phyloP scores from a whole-genome alignment of 2,329 filamentous ascomycete genomes.

The Neonectria ditissima region DNA sequence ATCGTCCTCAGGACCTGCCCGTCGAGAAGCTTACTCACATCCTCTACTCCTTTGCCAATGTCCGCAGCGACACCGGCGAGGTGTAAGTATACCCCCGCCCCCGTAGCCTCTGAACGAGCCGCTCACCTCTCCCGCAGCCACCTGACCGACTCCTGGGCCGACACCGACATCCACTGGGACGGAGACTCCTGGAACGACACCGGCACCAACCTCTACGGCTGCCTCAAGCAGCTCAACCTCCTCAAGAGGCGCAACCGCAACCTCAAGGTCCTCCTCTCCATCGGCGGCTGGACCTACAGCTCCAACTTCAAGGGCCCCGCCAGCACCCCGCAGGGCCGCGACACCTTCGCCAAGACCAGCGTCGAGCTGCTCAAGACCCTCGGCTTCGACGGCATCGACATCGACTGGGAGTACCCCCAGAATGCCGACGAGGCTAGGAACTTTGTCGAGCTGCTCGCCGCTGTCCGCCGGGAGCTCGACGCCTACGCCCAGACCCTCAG shows the following conservation, averaged over 20 bases:
- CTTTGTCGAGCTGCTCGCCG: conserved; percentile 69
- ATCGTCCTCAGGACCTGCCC: conserved; percentile 86
- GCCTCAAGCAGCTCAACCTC: conserved; percentile 87
- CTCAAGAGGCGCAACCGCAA: conserved; percentile 85
- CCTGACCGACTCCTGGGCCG: conserved; percentile 72
- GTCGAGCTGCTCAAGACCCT: conserved; percentile 82
- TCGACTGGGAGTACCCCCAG: conserved; percentile 77
- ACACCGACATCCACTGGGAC: conserved; percentile 79
- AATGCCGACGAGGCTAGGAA: conserved; percentile 65
- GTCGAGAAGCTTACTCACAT: conserved; percentile 87
- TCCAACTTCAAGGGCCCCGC: conserved; percentile 83
- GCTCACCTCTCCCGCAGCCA: conserved; percentile 48
- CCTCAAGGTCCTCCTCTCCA: conserved; percentile 85
- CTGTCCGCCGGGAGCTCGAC: conserved; percentile 69
- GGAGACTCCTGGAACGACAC: conserved; percentile 76
- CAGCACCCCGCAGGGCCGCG: conserved; percentile 76
- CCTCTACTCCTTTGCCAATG: conserved; percentile 91
- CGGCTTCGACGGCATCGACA: conserved; percentile 79
- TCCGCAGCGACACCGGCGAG: conserved; percentile 82
- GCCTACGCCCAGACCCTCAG: conserved; percentile 61
- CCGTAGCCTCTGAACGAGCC: neutral
- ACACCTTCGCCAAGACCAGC: conserved; percentile 77
- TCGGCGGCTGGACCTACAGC: conserved; percentile 94
- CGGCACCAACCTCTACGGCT: conserved; percentile 88
- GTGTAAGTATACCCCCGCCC: conserved; percentile 62